Conservation (phyloP, 2,329 filamentous ascomycete species). For the Trichoderma sp. region DNA sequence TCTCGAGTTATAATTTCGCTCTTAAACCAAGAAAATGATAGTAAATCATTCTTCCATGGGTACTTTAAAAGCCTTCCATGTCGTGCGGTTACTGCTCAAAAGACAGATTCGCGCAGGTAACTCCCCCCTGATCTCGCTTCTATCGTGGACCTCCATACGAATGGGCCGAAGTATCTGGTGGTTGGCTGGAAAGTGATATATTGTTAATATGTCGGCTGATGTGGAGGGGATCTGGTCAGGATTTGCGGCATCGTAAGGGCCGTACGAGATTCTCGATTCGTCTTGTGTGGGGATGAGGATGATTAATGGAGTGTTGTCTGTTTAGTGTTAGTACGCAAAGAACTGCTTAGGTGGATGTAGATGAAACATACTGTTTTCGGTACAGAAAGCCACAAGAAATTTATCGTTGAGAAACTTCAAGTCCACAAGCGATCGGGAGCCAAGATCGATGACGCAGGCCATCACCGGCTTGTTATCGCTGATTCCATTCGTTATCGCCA, state of each 20-base stretch:
- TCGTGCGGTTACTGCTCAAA: conserved; percentile 50
- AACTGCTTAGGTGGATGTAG: neutral
- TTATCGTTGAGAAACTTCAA: conserved; percentile 68
- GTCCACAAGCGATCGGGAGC: conserved; percentile 54
- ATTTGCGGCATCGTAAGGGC: conserved; percentile 37
- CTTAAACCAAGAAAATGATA: neutral
- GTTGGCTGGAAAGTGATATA: conserved; percentile 35
- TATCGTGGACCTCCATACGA: conserved; percentile 55
- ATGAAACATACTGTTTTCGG: conserved; percentile 38
- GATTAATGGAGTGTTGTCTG: conserved; percentile 35
- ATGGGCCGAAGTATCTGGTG: conserved; percentile 40
- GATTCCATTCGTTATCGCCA: conserved; percentile 60
- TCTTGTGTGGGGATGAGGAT: conserved; percentile 41
- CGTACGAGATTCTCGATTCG: conserved; percentile 41
- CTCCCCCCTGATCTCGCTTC: conserved; percentile 47
- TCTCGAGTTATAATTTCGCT: neutral
- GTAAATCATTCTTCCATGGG: conserved; percentile 14
- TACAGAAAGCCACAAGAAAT: conserved; percentile 61
- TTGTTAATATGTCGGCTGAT: conserved; percentile 27
- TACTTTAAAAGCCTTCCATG: conserved; percentile 51
- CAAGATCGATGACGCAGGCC: conserved; percentile 47
- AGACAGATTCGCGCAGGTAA: conserved; percentile 55
- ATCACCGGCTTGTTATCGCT: conserved; percentile 48
- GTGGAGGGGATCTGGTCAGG: conserved; percentile 21
- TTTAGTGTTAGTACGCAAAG: neutral